Base-by-base conservation (phyloP, 345 rosid genomes). In the Dipteronia sinensis region DNA sequence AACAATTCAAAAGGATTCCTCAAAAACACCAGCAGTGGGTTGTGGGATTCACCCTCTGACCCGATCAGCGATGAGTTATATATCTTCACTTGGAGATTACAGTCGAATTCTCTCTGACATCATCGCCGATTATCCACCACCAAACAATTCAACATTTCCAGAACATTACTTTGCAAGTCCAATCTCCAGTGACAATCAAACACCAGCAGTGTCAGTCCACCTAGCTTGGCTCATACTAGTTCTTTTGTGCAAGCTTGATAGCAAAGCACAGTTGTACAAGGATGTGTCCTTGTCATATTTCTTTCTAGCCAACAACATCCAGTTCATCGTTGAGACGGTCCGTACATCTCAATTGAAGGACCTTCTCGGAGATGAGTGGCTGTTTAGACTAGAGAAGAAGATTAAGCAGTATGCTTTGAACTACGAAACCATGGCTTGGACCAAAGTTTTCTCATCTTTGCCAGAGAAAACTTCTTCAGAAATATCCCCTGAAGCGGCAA, bases 261-360 rank as follows among this genome's bases (percentile, higher is more conserved):
- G 88, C 65, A 92, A 85, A 80, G 90, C 95, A 15, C 85, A 82
- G 81, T 80, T 76, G 6, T 90, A 92, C 92, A 91, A 88, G 76
- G 95, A 96, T 38, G 88, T 83, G 23, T 79, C 98, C 4, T 77
- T 90, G 64, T 88, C 95, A 0, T 92, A 96, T 75, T 89, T 96
- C 72, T 96, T 92, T 88, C 87, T 92, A 7, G 94, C 98, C 10
- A 96, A 90, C 86, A 96, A 96, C 69, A 93, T 94, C 46, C 87
- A 89, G 51, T 89, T 82, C 84, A 84, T 94, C 59, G 77, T 89
- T 0, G 80, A 81, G 46, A 93, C 83, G 20, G 97, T 92, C 38
- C 73, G 76, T 16, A 80, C 87, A 67, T 83, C 88, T 67, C 80
- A 77, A 69, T 85, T 96, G 38, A 85, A 79, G 70, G 20, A 85